Conservation (phyloP, 1,284 basidiomycete species). For the Ustilago sp. region DNA sequence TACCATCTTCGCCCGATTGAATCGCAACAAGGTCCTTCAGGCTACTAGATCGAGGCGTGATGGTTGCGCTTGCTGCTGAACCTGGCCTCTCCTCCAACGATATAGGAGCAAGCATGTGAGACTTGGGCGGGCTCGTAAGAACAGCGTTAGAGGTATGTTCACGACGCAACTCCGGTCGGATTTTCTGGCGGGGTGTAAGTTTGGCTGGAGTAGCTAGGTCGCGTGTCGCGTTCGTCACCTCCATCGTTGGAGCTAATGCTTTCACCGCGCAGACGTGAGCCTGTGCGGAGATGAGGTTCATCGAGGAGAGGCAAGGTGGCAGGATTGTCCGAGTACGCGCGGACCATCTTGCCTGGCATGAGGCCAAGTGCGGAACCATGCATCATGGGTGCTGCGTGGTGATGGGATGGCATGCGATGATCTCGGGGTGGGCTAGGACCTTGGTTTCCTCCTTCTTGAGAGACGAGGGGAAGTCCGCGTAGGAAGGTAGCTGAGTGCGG, state of each 20-base stretch:
- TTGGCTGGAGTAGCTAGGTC: conserved; percentile 13
- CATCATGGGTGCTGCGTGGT: conserved; percentile 9
- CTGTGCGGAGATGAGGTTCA: neutral
- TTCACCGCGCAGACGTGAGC: conserved; percentile 26
- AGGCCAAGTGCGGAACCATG: conserved; percentile 30
- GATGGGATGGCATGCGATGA: conserved; percentile 11
- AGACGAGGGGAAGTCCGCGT: conserved; percentile 19
- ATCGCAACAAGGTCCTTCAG: conserved; percentile 35
- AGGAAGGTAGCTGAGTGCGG: conserved; percentile 43
- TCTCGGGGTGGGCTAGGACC: conserved; percentile 24
- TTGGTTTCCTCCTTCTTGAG: conserved; percentile 11
- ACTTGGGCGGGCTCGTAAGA: conserved; percentile 24
- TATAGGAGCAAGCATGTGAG: neutral
- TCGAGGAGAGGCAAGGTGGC: conserved; percentile 7
- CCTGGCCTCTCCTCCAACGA: neutral
- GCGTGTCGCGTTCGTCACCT: conserved; percentile 8
- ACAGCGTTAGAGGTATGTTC: conserved; percentile 44
- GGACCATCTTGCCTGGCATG: conserved; percentile 38
- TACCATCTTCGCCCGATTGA: neutral
- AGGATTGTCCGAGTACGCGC: conserved; percentile 33
- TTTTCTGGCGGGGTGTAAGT: conserved; percentile 27
- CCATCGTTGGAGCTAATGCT: conserved; percentile 28
- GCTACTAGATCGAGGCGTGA: conserved; percentile 40
- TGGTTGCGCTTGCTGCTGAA: conserved; percentile 16
- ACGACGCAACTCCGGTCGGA: conserved; percentile 30